These are phyloP conservation scores for Boletus reticulatus DNA, from an alignment of 768 basidiomycete species.

Conservation along the genomic window DNA sequence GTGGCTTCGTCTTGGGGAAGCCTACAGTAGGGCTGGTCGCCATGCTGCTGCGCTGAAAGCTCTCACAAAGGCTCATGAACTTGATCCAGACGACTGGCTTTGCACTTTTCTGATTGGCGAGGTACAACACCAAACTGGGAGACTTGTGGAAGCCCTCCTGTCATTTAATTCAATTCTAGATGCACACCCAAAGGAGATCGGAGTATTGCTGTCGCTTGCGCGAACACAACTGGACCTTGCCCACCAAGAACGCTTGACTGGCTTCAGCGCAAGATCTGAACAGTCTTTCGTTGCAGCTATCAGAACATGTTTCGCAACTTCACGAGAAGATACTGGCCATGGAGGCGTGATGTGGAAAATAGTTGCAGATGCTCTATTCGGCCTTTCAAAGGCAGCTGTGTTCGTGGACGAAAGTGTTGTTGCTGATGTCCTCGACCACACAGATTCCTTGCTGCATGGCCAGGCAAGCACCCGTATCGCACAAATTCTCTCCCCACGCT, in stretches of 20 bases:
- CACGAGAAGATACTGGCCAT: conserved; percentile 58
- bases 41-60: conserved; percentile 90
- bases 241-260: conserved; percentile 56
- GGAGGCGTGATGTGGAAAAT: conserved; percentile 81
- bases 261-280: conserved; percentile 75
- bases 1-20: conserved; percentile 93
- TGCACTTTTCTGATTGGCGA: conserved; percentile 82
- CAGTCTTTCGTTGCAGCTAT: conserved; percentile 67
- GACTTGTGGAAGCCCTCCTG: conserved; percentile 70
- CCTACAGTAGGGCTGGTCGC: conserved; percentile 84
- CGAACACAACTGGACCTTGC: conserved; percentile 75
- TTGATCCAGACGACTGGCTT: conserved; percentile 80
- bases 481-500: conserved; percentile 37
- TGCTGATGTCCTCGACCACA: conserved; percentile 30
- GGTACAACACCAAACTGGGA: conserved; percentile 74
- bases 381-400: conserved; percentile 52
- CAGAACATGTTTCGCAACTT: conserved; percentile 43
- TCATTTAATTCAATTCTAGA: conserved; percentile 58
- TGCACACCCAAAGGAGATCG: conserved; percentile 62
- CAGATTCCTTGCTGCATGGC: conserved; percentile 39
- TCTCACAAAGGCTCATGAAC: conserved; percentile 67
- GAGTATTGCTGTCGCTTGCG: conserved; percentile 67
- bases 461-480: conserved; percentile 42
- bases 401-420: conserved; percentile 47
- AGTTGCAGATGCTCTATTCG: conserved; percentile 71